A percentile compares a stretch with the other conserved stretches of the same genome.
These are phyloP conservation scores for Penicillium lividum DNA, from an alignment of 495 filamentous ascomycete genomes.

Conservation along the genomic window DNA sequence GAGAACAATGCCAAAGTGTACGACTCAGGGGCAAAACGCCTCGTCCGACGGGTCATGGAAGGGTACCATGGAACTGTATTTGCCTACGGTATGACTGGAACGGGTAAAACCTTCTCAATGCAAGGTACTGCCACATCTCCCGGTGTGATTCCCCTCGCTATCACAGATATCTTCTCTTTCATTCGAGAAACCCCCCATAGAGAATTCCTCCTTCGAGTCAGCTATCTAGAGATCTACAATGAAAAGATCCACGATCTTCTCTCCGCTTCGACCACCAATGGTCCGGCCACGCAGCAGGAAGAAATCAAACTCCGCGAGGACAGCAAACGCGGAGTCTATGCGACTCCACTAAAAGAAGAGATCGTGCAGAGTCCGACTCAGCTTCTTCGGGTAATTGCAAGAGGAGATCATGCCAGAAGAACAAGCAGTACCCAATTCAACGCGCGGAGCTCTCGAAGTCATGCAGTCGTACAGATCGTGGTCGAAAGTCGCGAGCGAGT, in stretches of 20 bases:
- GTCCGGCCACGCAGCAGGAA: slow-evolving; percentile 58
- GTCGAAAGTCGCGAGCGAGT: slow-evolving; percentile 92
- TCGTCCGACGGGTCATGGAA: slow-evolving; percentile 97
- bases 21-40: slow-evolving; percentile 86
- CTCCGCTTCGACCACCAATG: slow-evolving; percentile 61
- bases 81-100: slow-evolving; percentile 98
- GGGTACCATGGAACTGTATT: slow-evolving; percentile 98
- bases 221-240: slow-evolving; percentile 98
- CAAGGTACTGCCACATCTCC: slow-evolving; percentile 96
- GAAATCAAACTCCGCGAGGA: slow-evolving; percentile 98
- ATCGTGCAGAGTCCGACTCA: slow-evolving; percentile 98
- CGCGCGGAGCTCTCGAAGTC: slow-evolving; percentile 90
- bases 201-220: slow-evolving; percentile 94
- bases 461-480: slow-evolving; percentile 97
- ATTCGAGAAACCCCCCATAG: slow-evolving; percentile 94
- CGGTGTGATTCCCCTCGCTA: slow-evolving; percentile 94
- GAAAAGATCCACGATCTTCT: slow-evolving; percentile 95
- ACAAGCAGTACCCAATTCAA: slow-evolving; percentile 97
- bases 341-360: slow-evolving; percentile 93
- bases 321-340: slow-evolving; percentile 93
- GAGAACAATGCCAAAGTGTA: slow-evolving; percentile 95
- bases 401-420: slow-evolving; percentile 86
- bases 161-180: slow-evolving; percentile 98
- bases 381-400: slow-evolving; percentile 88
- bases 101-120: slow-evolving; percentile 99